Conservation (phyloP, 352 stramenopile genomes). For the Paralagenidium karlingii region DNA sequence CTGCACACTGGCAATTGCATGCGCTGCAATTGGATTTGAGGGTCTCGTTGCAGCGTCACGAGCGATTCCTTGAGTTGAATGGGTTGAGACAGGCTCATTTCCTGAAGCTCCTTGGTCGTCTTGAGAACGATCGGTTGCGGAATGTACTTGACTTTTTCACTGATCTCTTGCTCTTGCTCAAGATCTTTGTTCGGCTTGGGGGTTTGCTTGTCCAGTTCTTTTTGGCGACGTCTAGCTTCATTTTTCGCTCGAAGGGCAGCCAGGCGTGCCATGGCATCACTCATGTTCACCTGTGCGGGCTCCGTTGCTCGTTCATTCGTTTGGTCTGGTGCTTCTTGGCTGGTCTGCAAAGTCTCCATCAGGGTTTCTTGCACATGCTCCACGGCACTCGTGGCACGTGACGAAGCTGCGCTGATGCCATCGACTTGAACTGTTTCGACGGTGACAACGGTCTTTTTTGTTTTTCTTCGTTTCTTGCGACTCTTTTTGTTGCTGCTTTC, state of each 20-base stretch:
- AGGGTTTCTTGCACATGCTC: too few species aligned
- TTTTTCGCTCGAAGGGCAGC: conserved; percentile 68
- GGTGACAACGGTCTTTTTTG: too few species aligned
- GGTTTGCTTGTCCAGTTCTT: conserved; percentile 6
- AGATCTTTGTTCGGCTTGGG: conserved; percentile 5
- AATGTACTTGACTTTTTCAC: conserved; percentile 31
- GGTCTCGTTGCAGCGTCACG: conserved; percentile 61
- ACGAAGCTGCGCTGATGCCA: too few species aligned
- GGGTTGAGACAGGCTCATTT: conserved; percentile 28
- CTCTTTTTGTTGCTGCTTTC: too few species aligned
- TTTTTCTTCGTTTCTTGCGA: too few species aligned
- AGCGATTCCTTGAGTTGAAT: conserved; percentile 58
- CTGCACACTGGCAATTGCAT: conserved; percentile 95
- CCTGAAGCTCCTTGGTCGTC: conserved; percentile 36
- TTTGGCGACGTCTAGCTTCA: conserved; percentile 45
- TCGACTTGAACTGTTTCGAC: too few species aligned
- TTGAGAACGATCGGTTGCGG: conserved; percentile 59
- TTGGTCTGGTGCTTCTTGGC: too few species aligned
- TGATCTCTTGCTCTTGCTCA: conserved; percentile 12
- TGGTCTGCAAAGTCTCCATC: too few species aligned
- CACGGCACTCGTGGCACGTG: too few species aligned
- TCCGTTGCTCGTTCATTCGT: neutral
- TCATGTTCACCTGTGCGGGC: conserved; percentile 5
- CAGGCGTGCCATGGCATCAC: conserved; percentile 49
- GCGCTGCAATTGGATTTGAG: conserved; percentile 80